Evolutionary conservation across 1,284 basidiomycete species (phyloP), one percentile per base, ranked within the genome.

Genomic region (Entoloma clypeatum): DNA sequence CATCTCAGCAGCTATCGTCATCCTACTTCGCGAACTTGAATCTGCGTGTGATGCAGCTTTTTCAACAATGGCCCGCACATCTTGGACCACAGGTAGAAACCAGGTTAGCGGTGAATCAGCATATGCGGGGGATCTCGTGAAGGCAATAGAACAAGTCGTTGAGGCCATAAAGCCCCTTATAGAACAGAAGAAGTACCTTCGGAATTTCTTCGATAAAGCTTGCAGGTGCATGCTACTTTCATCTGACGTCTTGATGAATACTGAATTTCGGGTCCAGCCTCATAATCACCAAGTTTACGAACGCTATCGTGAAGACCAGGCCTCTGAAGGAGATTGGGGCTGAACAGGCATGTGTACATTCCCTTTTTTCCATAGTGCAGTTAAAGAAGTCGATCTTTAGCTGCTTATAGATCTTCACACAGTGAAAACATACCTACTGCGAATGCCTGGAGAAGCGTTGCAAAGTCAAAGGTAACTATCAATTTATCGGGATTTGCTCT

Each of bases 131-230:
- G 91, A 93, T 36, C 67, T 97, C 7, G 75, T 83, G 6, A 74
- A 71, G 38, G 72, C 75, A 0, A 67, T 81, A 9, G 80, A 84
- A 44, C 74, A 79, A 52, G 74, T 88, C 7, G 66, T 78, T 3
- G 83, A 82, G 24, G 63, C 69, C 8, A 72, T 91, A 41, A 82
- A 80, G 46, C 79, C 83, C 1, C 68, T 85, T 8, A 71, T 96
- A 4, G 92, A 97, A 60, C 88, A 91, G 56, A 95, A 95, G 71
- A 94, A 91, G 60, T 97, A 93, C 63, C 61, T 91, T 23, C 73
- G 90, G 43, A 97, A 93, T 62, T 83, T 93, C 59, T 81, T 92
- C 39, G 94, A 97, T 60, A 96, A 95, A 61, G 83, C 86, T 5
- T 84, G 86, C 38, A 88, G 85, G 92, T 93, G n/a, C n/a, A 46